A percentile compares a stretch with the other conserved stretches of the same genome.
Conservation (phyloP, 2,329 filamentous ascomycete species). For the Arthrobotrys iridis region DNA sequence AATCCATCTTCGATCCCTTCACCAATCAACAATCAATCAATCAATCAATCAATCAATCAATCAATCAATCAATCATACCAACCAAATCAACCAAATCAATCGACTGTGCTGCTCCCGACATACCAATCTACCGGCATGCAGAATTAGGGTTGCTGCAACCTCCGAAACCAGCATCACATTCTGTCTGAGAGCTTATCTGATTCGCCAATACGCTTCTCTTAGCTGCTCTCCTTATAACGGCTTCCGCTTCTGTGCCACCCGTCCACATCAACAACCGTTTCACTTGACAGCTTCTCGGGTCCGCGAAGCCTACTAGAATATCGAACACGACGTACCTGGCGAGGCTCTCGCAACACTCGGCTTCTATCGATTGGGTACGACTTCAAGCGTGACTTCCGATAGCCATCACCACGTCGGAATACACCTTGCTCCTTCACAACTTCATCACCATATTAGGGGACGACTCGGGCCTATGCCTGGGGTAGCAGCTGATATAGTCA, state of each 20-base stretch:
- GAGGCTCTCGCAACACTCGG: constrained; percentile 11
- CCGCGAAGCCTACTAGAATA: constrained; percentile 4
- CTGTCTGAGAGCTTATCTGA: neutral
- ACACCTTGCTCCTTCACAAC: neutral
- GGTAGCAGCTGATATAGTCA: constrained; percentile 26
- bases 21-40: no score
- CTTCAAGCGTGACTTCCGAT: neutral
- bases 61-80: no score
- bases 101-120: no score
- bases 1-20: constrained; percentile 18
- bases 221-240: neutral
- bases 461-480: constrained; percentile 43
- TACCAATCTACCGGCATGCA: neutral
- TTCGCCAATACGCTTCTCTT: neutral
- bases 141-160: neutral
- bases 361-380: constrained; percentile 2
- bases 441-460: neutral
- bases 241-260: constrained; percentile 34
- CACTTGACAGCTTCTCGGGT: neutral
- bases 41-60: no score
- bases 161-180: neutral
- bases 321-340: constrained; percentile 23
- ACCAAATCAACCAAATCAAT: no score
- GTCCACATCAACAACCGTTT: constrained; percentile 37
- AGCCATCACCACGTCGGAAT: neutral